A percentile compares a stretch with the other conserved stretches of the same genome.
phyloP scores from a whole-genome alignment of 192 early-diverging fungal genomes.

The Helicostylum pulchrum region DNA sequence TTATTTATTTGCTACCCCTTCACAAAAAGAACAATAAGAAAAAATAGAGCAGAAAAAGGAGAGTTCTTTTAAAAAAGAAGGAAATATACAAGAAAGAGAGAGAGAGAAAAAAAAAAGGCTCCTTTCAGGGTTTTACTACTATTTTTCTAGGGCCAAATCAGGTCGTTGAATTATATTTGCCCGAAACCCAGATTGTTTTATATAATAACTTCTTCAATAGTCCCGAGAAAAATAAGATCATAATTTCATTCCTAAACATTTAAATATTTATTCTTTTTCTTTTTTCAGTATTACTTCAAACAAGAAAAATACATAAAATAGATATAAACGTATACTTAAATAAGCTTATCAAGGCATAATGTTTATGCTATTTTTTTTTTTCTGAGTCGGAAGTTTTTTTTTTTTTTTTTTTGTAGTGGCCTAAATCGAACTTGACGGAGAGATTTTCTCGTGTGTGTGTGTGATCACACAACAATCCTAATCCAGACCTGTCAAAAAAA shows the following conservation, averaged over 20 bases:
- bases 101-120: conserved; percentile 7
- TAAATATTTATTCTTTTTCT: too few relatives aligned
- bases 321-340: not conserved
- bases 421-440: too few relatives aligned
- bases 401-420: too few relatives aligned
- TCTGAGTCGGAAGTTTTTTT: not conserved
- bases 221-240: too few relatives aligned
- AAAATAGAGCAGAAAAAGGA: not conserved
- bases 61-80: too few relatives aligned
- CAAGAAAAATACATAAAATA: not conserved
- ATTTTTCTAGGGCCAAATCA: conserved; percentile 8
- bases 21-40: not conserved
- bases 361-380: not conserved
- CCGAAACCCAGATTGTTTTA: conserved; percentile 5
- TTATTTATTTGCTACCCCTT: too few relatives aligned
- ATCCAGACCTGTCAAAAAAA: not conserved
- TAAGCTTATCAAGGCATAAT: not conserved
- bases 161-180: conserved; percentile 15
- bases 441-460: too few relatives aligned
- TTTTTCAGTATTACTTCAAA: too few relatives aligned
- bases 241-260: too few relatives aligned
- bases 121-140: conserved; percentile 5
- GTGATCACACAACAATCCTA: too few relatives aligned
- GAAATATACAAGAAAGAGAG: too few relatives aligned
- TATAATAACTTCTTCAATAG: too few relatives aligned